Conservation (phyloP, 495 filamentous ascomycete genomes). For the Podospora australis region DNA sequence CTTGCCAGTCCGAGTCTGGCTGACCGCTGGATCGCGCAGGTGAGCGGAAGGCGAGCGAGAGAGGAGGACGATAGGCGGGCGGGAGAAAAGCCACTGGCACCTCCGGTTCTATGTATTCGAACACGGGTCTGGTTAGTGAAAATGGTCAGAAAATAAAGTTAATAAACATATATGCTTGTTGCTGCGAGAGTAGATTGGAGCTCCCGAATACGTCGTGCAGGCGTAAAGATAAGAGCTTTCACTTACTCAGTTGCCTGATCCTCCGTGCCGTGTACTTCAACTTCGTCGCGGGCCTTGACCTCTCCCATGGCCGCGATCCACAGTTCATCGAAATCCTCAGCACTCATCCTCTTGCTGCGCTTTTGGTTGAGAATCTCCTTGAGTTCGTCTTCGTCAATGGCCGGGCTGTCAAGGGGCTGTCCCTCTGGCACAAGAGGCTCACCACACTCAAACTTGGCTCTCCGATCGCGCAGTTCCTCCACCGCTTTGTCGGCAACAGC, state of each 20-base stretch:
- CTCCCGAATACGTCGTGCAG: too few relatives aligned
- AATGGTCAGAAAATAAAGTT: conserved; percentile 32
- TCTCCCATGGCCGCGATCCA: conserved; percentile 85
- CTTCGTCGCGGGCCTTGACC: conserved; percentile 73
- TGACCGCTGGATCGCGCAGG: conserved; percentile 82
- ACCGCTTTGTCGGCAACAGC: conserved; percentile 82
- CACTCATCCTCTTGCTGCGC: conserved; percentile 69
- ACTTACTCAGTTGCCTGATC: conserved; percentile 57
- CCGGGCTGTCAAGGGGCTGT: conserved; percentile 48
- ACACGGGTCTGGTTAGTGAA: conserved; percentile 72
- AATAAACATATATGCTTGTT: too few relatives aligned
- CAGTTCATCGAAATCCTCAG: conserved; percentile 86
- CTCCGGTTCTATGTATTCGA: conserved; percentile 62
- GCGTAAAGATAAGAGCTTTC: too few relatives aligned
- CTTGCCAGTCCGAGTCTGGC: conserved; percentile 85
- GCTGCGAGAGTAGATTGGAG: too few relatives aligned
- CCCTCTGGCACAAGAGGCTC: conserved; percentile 60
- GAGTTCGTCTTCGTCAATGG: conserved; percentile 68
- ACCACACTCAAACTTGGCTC: conserved; percentile 87
- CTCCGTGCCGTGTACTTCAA: conserved; percentile 54
- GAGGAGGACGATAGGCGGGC: conserved; percentile 60
- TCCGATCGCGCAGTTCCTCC: conserved; percentile 76
- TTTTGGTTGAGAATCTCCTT: conserved; percentile 68
- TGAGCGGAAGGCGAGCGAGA: conserved; percentile 80
- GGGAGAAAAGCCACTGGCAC: conserved; percentile 52